Percentiles rank a stretch among this genome's conserved stretches.
phyloP scores from a whole-genome alignment of 225 moss, liverwort and hornwort genomes.

The Anthoceros angustus region DNA sequence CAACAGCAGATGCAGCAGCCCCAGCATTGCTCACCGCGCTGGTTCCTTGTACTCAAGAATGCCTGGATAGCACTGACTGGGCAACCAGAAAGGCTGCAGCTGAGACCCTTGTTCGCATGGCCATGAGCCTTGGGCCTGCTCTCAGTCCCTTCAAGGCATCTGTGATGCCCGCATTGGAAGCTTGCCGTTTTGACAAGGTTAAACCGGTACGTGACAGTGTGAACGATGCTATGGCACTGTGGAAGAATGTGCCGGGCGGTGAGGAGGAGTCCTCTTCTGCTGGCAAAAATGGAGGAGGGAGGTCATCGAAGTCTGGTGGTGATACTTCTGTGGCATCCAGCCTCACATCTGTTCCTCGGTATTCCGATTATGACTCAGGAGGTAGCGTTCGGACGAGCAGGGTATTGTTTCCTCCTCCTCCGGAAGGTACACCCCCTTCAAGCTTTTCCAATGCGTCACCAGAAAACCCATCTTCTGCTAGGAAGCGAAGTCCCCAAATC shows the following conservation, averaged over 20 bases:
- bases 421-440: constrained; percentile 12
- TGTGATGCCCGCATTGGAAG: constrained; percentile 43
- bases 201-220: constrained; percentile 75
- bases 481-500: constrained; percentile 19
- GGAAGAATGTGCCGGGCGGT: constrained; percentile 42
- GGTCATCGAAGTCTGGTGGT: constrained; percentile 6
- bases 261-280: constrained; percentile 12
- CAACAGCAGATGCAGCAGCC: constrained; percentile 10
- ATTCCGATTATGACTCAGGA: not conserved
- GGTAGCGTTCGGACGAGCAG: not conserved
- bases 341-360: not conserved
- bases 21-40: constrained; percentile 29
- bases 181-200: constrained; percentile 72
- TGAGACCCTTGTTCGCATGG: constrained; percentile 49
- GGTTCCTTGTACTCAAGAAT: constrained; percentile 41
- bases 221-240: constrained; percentile 52
- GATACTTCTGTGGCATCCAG: constrained; percentile 9
- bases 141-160: constrained; percentile 26
- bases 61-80: constrained; percentile 63
- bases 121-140: constrained; percentile 34
- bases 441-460: not conserved
- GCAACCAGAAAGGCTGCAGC: constrained; percentile 51
- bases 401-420: constrained; percentile 7
- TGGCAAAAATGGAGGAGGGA: not conserved
- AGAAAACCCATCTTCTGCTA: constrained; percentile 20